Evolutionary conservation across 306 rosid genomes (phyloP), one percentile per base, ranked within the genome.

Genomic region (Vicia villosa): DNA sequence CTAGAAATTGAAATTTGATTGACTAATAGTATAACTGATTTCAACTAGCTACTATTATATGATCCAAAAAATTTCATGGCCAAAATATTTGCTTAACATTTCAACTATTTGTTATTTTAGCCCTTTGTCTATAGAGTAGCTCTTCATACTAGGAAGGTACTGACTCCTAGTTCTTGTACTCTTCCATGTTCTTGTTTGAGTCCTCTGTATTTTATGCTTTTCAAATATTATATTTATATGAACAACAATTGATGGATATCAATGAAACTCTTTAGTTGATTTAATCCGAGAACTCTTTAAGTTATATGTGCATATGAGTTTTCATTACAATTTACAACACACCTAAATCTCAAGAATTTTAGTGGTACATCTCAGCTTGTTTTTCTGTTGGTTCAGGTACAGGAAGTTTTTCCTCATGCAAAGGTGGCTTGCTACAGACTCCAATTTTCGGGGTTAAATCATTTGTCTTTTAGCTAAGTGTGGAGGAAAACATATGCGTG

Each of bases 91-190:
- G 3, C 56, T 49, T 63, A 68, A 82, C 63, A 37, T 52, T 64
- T 28, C 24, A 7, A 22, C 38, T 57, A 51, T 74, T 69, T 71
- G 28, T 75, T 52, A 63, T 82, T 82, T 62, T 96, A 94, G 98
- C 90, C 98, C 57, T 85, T 97, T 7, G 79, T 94, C 70, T 91
- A 97, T 66, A 87, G 77, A 84, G 97, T 94, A 10, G 82, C 84
- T 77, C 93, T 94, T 82, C 86, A n/a, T 54, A 82, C 91, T 21
- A 96, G 98, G 41, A 87, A 90, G 98, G 98, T 94, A 84, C 52
- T 10, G 49, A 50, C n/a, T 62, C 11, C 34, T 59, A 22, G 26
- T 80, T 60, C 52, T 70, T 28, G 74, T 64, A 54, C 75, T 76
- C 38, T 74, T 47, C 59, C 13, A 46, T 49, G 22, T 36, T 13